These are phyloP conservation scores for Aschersonia sp. DNA, from an alignment of 2,329 filamentous ascomycete genomes.

Conservation along the genomic window DNA sequence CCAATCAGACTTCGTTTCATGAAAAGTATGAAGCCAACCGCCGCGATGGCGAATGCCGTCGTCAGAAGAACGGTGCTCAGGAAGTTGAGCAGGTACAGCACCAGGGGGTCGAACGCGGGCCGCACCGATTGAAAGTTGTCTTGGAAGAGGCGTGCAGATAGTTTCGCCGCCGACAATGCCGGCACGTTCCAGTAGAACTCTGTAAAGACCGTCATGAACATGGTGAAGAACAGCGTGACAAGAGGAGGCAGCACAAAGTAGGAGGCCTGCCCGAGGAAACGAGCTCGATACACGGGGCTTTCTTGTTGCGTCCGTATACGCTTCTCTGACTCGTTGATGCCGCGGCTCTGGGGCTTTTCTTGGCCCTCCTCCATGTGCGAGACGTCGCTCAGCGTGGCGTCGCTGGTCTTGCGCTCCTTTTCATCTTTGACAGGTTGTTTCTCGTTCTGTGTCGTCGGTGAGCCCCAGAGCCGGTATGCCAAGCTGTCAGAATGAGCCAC, in stretches of 20 bases:
- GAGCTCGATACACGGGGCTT: conserved; percentile 35
- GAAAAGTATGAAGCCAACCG: conserved; percentile 25
- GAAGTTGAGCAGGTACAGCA: conserved; percentile 26
- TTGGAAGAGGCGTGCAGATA: conserved; percentile 21
- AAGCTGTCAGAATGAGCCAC: conserved; percentile 11
- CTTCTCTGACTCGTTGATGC: background rate
- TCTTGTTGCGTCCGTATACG: conserved; percentile 28
- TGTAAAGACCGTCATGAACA: conserved; percentile 28
- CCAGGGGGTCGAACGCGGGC: conserved; percentile 15
- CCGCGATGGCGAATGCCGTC: conserved; percentile 24
- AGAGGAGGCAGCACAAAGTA: conserved; percentile 33
- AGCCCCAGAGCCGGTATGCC: conserved; percentile 20
- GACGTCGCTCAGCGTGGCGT: conserved; percentile 10
- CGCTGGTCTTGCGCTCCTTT: conserved; percentile 11
- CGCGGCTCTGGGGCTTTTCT: background rate
- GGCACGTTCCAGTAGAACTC: conserved; percentile 36
- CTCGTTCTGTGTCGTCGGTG: conserved; percentile 4
- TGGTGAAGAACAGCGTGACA: conserved; percentile 34
- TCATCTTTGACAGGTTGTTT: conserved; percentile 4
- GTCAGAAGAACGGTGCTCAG: conserved; percentile 26
- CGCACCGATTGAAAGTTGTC: conserved; percentile 9
- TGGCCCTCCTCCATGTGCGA: conserved; percentile 4
- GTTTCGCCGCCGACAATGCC: conserved; percentile 30
- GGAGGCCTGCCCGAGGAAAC: conserved; percentile 17
- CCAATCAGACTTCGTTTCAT: conserved; percentile 39